Base-by-base conservation (phyloP, 768 basidiomycete genomes). In the Mycena filopes region DNA sequence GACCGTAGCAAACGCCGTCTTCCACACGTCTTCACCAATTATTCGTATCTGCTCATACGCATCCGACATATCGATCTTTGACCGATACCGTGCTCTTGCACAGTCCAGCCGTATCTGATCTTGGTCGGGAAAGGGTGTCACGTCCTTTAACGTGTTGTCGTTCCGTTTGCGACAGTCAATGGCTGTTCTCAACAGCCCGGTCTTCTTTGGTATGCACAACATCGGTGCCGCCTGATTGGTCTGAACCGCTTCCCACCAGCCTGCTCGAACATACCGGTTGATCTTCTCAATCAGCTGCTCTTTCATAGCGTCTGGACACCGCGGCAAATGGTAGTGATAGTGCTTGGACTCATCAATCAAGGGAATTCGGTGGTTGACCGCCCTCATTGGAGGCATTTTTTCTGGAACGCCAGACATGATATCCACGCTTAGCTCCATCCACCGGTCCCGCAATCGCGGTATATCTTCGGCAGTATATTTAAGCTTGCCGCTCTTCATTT, bases 141-240 rank as follows among this genome's bases (percentile, higher is more conserved):
- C 72, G 50, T 80, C 78, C 49, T 80, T 76, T 0, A 77, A 28
- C 0, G 79, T 84, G 60, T 85, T 84, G 1, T 78, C 73, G 62
- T 84, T 84, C 0, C 75, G 61, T 46, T 80, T 53, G 1, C 50
- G 31, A 12, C 33, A 36, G 18, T 53, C 50, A n/a, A 53, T 36
- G 5, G 50, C 50, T 5, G 50, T 53, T 2, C 50, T 18, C 25
- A 48, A 29, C 20, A 26, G 3, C 4, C 47, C 47, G 3, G 47
- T 48, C 28, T 48, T 48, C 11, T 38, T 53, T 8, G 50, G 50
- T 16, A 53, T 53, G 13, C 50, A 78, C 26, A 79, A 61, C 40
- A 76, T 53, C 0, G 78, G 81, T 25, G 77, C 75, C 0, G 75
- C 74, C 59, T 78, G 77, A 5, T 50, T 10, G 1, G 68, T 60